Evolutionary conservation across 306 rosid genomes (phyloP).

Genomic region (Gastrolobium bilobum): DNA sequence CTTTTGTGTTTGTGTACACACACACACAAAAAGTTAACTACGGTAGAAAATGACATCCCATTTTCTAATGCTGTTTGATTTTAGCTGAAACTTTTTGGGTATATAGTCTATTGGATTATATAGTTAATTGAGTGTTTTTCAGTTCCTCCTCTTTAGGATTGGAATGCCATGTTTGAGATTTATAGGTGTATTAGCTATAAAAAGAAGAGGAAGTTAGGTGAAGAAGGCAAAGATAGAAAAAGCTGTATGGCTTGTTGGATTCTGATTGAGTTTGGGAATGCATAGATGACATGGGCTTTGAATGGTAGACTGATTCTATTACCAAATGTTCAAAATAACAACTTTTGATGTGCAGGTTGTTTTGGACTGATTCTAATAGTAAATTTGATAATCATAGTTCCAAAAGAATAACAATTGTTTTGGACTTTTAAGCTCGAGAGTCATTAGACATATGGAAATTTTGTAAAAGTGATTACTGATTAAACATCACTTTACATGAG

Average conservation of each 20-base stretch:
- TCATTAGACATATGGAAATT: background rate
- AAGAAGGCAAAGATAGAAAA: background rate
- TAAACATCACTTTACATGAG: background rate
- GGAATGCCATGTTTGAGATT: background rate
- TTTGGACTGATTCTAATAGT: background rate
- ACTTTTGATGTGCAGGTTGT: background rate
- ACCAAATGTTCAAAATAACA: background rate
- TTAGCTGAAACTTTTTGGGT: background rate
- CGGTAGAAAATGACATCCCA: background rate
- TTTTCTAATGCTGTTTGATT: constrained; percentile 1
- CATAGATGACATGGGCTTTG: background rate
- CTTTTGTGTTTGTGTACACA: background rate
- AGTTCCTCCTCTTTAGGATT: background rate
- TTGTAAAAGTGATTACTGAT: background rate
- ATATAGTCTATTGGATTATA: background rate
- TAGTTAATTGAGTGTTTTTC: background rate
- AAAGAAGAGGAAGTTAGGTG: background rate
- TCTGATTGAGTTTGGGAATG: constrained; percentile 10
- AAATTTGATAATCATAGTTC: background rate
- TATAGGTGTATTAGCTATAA: background rate
- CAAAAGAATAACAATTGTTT: constrained; percentile 2
- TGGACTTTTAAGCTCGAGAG: background rate
- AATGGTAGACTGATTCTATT: constrained; percentile 8
- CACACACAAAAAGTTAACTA: background rate
- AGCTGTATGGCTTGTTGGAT: background rate